Percentiles rank a stretch among this genome's conserved stretches.
These are phyloP conservation scores for Hypoxylon crocopeplum DNA, from an alignment of 495 filamentous ascomycete species.

Conservation along the genomic window DNA sequence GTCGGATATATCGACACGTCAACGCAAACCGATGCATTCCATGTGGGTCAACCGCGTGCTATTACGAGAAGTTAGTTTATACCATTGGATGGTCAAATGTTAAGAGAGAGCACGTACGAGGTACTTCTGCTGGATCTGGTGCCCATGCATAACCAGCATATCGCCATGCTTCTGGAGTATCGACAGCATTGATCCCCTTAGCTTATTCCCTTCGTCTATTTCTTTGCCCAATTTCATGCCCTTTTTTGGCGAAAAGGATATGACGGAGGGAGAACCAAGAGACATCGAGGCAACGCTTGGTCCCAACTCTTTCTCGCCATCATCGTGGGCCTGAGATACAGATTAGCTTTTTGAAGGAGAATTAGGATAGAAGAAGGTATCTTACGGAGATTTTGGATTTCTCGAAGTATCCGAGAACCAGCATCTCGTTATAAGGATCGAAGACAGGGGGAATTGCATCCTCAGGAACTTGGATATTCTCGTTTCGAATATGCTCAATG, in stretches of 20 bases:
- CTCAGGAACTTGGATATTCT: background rate
- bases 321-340: constrained; percentile 76
- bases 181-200: constrained; percentile 40
- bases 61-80: constrained; percentile 8
- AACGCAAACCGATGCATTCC: constrained; percentile 72
- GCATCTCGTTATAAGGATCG: constrained; percentile 73
- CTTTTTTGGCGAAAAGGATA: constrained; percentile 74
- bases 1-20: constrained; percentile 62
- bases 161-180: constrained; percentile 74
- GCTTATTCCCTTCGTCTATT: constrained; percentile 35
- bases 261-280: constrained; percentile 70
- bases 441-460: constrained; percentile 27
- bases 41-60: constrained; percentile 68
- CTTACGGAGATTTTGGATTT: constrained; percentile 70
- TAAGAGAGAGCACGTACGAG: constrained; percentile 60
- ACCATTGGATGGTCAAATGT: too few species aligned
- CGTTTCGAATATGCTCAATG: constrained; percentile 12
- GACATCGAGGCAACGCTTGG: constrained; percentile 79
- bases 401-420: constrained; percentile 79
- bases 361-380: background rate
- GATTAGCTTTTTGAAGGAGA: constrained; percentile 33
- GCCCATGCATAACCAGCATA: constrained; percentile 82
- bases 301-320: constrained; percentile 78
- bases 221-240: constrained; percentile 55
- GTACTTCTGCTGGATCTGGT: constrained; percentile 71